Evolutionary conservation across 2,329 filamentous ascomycete genomes (phyloP).

Genomic region (Colletotrichum brevisporum): DNA sequence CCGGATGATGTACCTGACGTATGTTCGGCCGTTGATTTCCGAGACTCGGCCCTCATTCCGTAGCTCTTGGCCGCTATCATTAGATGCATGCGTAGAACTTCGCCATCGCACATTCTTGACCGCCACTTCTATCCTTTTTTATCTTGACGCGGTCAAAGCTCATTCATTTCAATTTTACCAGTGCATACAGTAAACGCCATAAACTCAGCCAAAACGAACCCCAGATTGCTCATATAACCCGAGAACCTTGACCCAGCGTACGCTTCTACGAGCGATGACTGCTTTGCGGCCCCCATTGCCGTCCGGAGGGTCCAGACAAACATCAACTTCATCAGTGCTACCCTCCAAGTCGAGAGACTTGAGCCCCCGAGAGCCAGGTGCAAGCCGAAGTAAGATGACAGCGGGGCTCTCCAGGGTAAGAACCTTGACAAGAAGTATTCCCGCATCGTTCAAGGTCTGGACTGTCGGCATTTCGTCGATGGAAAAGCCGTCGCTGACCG

Average conservation of each 20-base stretch:
- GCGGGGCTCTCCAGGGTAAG: background rate
- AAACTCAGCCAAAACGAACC: background rate
- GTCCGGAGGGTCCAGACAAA: background rate
- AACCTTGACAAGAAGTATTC: background rate
- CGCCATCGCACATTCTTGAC: too few relatives aligned
- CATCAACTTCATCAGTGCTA: background rate
- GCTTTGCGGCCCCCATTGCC: background rate
- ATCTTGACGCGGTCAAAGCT: too few relatives aligned
- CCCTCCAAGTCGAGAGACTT: background rate
- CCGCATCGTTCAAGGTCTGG: background rate
- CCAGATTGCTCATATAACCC: background rate
- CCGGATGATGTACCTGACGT: too few relatives aligned
- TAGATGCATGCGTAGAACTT: too few relatives aligned
- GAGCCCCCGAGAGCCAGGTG: background rate
- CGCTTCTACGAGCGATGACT: background rate
- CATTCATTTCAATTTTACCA: too few relatives aligned
- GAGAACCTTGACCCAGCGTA: background rate
- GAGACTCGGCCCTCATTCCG: too few relatives aligned
- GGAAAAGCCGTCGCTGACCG: constrained; percentile 17
- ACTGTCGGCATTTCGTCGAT: constrained; percentile 17
- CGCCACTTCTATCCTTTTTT: too few relatives aligned
- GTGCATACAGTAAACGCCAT: too few relatives aligned
- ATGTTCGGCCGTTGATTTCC: too few relatives aligned
- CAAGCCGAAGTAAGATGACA: background rate
- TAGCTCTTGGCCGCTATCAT: too few relatives aligned